phyloP scores from a whole-genome alignment of 2,329 filamentous ascomycete genomes.

The Microcyclosporella mali region DNA sequence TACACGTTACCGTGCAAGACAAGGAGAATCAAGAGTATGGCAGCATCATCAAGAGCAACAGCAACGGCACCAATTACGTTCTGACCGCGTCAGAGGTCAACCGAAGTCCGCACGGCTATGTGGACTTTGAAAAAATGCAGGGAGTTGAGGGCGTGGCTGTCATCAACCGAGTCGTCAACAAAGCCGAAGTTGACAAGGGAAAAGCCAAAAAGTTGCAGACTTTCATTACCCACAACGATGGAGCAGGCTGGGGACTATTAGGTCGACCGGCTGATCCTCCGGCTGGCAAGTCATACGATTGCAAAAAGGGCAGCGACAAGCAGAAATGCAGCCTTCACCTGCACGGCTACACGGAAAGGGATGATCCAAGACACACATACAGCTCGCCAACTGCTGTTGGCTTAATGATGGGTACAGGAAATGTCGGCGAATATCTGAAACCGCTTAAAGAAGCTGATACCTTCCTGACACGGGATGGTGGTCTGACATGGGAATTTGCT shows the following conservation, averaged over 20 bases:
- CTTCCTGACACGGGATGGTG: slow-evolving; percentile 87
- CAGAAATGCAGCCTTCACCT: slow-evolving; percentile 80
- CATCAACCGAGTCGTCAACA: slow-evolving; percentile 78
- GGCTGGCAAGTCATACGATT: slow-evolving; percentile 65
- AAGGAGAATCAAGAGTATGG: slow-evolving; percentile 64
- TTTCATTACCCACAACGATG: slow-evolving; percentile 94
- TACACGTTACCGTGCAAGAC: slow-evolving; percentile 79
- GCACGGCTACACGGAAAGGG: slow-evolving; percentile 89
- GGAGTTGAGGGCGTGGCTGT: slow-evolving; percentile 85
- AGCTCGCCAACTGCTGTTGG: slow-evolving; percentile 84
- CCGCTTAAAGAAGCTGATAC: slow-evolving; percentile 70
- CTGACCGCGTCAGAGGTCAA: slow-evolving; percentile 77
- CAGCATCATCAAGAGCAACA: slow-evolving; percentile 94
- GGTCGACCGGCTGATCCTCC: slow-evolving; percentile 62
- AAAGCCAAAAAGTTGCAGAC: slow-evolving; percentile 76
- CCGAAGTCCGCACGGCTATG: slow-evolving; percentile 66
- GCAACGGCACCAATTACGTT: slow-evolving; percentile 92
- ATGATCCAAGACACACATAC: slow-evolving; percentile 75
- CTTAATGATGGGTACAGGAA: slow-evolving; percentile 84
- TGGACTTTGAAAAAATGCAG: slow-evolving; percentile 94
- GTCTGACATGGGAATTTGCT: slow-evolving; percentile 76
- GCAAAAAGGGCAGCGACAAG: slow-evolving; percentile 46
- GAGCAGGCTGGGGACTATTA: slow-evolving; percentile 75
- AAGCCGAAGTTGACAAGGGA: slow-evolving; percentile 55
- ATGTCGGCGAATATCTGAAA: slow-evolving; percentile 70